Base-by-base conservation (phyloP, 768 basidiomycete species). In the Kwoniella sp. region DNA sequence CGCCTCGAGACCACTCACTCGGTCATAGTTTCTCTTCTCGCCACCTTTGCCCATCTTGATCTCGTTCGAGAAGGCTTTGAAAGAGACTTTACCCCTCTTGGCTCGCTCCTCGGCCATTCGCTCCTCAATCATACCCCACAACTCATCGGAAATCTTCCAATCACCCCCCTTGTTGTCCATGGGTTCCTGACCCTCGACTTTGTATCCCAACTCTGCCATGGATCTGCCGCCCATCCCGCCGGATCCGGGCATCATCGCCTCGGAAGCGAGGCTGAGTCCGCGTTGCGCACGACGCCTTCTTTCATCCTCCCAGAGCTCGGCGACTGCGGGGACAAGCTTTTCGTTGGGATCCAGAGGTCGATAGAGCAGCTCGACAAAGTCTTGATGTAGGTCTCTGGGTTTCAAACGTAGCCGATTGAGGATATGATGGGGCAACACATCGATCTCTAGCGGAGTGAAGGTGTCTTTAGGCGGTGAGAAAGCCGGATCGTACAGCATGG, bases 281-380 rank as follows among this genome's bases (percentile, higher is more conserved):
- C 79, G 80, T 3, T 78, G 78, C 22, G 74, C 71, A 17, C 92
- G 80, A 8, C 90, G 82, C 10, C 79, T 78, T n/a, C 87, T 82
- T 75, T 99, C 93, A 63, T 96, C 91, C 44, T 92, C 88, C 93
- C 93, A 99, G 2, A 98, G 78, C 74, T 96, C 93, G 57, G 88
- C 84, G 39, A 98, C 87, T 64, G 89, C 85, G 34, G 84, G 78
- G 5, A 99, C 86, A 23, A 93, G 80, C 37, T 87, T 88, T 60
- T 88, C 87, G 10, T 72, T 60, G 4, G 60, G 60, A 29, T 69
- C 79, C 58, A 48, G 83, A 70, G 14, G 79, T 61, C 34, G 81
- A 75, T 27, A 79, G 73, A 48, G 62, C 34, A 85, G 82, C 53
- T 90, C 87, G 23, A 70, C 57, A 37, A 85, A 76, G 53, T 81